Conservation (phyloP, 345 rosid species). For the Nasturtium officinale region DNA sequence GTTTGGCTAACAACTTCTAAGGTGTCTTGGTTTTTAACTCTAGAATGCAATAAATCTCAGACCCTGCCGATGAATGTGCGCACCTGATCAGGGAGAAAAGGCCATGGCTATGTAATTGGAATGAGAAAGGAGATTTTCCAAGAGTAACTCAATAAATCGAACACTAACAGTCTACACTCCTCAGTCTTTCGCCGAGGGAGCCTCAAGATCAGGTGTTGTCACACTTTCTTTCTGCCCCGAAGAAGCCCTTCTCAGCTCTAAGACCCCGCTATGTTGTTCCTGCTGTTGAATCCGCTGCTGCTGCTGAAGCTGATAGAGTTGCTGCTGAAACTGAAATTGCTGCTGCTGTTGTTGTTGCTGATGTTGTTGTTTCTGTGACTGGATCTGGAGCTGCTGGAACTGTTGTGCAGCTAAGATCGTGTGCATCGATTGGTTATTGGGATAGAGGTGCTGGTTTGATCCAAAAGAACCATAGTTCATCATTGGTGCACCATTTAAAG, state of each 20-base stretch:
- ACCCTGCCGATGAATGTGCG: background rate
- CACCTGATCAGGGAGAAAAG: too few species aligned
- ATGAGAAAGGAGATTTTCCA: constrained; percentile 20
- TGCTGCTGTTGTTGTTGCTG: constrained; percentile 60
- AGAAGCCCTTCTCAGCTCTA: constrained; percentile 57
- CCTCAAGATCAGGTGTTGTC: constrained; percentile 25
- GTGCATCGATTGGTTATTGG: constrained; percentile 71
- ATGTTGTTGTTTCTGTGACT: constrained; percentile 75
- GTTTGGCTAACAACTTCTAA: constrained; percentile 13
- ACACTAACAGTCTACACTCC: constrained; percentile 25
- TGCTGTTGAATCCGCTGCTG: constrained; percentile 56
- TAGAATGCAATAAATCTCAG: constrained; percentile 22
- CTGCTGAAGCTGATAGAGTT: constrained; percentile 58
- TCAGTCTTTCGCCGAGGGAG: constrained; percentile 29
- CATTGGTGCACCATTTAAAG: constrained; percentile 69
- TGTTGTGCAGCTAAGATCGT: constrained; percentile 76
- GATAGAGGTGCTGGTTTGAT: constrained; percentile 64
- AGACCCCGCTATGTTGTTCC: constrained; percentile 51
- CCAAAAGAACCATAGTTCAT: constrained; percentile 72
- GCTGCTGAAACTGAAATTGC: constrained; percentile 60
- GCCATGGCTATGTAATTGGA: constrained; percentile 4
- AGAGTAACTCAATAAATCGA: constrained; percentile 23
- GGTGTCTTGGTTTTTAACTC: constrained; percentile 23
- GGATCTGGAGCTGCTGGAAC: constrained; percentile 93
- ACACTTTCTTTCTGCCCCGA: constrained; percentile 57